Evolutionary conservation across 75 land plant genomes (phyloP).

Genomic region (Gnetum montanum): DNA sequence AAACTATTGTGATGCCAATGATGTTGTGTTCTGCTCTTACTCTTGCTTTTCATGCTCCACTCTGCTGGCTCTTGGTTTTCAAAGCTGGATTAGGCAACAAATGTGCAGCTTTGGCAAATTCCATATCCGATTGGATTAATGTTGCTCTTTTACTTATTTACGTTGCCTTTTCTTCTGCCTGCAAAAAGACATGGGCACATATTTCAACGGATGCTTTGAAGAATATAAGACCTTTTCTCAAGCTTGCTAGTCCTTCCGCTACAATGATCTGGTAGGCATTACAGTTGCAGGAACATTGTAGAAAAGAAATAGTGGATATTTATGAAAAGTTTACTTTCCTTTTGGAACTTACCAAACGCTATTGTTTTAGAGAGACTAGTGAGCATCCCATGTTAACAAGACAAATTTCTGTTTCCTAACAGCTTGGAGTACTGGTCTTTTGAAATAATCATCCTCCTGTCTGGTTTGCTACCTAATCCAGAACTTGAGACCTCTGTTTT

Average conservation of each 20-base stretch:
- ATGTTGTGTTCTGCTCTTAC: slow-evolving; percentile 43
- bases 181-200: slow-evolving; percentile 53
- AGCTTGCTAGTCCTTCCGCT: slow-evolving; percentile 69
- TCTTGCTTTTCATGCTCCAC: slow-evolving; percentile 32
- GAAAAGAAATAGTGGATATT: no score
- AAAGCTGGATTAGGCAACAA: slow-evolving; percentile 57
- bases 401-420: background rate
- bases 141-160: slow-evolving; percentile 27
- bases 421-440: slow-evolving; percentile 49
- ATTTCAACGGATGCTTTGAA: slow-evolving; percentile 53
- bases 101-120: slow-evolving; percentile 71
- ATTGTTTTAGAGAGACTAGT: no score
- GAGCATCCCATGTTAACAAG: no score
- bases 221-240: slow-evolving; percentile 34
- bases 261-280: slow-evolving; percentile 75
- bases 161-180: slow-evolving; percentile 41
- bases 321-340: no score
- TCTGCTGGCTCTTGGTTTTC: slow-evolving; percentile 60
- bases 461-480: no score
- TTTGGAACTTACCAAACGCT: no score
- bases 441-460: slow-evolving; percentile 36
- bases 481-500: no score
- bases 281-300: no score
- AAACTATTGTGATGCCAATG: slow-evolving; percentile 70
- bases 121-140: slow-evolving; percentile 68